phyloP scores from a whole-genome alignment of 768 basidiomycete genomes.

The Rhodotorula sphaerocarpa region DNA sequence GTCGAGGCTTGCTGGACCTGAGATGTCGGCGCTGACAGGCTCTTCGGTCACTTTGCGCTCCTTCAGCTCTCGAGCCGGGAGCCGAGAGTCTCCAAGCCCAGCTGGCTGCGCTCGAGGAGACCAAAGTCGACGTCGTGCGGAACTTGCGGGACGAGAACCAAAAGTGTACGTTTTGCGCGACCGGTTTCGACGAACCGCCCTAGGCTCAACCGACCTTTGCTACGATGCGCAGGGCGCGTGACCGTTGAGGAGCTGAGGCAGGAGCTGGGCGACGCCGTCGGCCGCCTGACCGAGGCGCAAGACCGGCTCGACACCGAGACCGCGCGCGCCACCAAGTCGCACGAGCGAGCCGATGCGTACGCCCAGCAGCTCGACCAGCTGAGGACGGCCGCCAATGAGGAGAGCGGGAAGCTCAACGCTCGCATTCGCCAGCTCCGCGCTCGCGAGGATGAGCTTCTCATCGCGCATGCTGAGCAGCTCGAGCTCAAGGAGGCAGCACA shows the following conservation, averaged over 20 bases:
- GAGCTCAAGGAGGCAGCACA: neutral
- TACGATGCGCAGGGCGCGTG: neutral
- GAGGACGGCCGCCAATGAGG: too few species aligned
- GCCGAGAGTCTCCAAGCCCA: neutral
- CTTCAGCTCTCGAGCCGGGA: neutral
- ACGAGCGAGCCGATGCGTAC: too few species aligned
- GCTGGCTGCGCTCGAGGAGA: constrained; percentile 11
- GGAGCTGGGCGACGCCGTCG: constrained; percentile 15
- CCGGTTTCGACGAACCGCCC: too few species aligned
- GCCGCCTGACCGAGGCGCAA: constrained; percentile 16
- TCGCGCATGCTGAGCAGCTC: too few species aligned
- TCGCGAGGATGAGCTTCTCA: too few species aligned
- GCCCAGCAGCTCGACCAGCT: too few species aligned
- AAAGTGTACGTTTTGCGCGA: constrained; percentile 1
- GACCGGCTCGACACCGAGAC: neutral
- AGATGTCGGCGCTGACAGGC: neutral
- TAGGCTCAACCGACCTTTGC: too few species aligned
- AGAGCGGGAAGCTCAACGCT: neutral
- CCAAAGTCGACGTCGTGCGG: constrained; percentile 8
- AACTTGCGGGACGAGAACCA: neutral
- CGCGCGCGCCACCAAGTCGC: neutral
- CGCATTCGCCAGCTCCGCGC: neutral
- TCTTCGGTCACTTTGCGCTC: neutral
- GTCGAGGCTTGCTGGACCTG: neutral
- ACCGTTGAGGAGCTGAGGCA: constrained; percentile 13